Percentiles rank a stretch among this genome's conserved stretches.
These are phyloP conservation scores for Rhamnella rubrinervis DNA, from an alignment of 331 rosid species.

Conservation along the genomic window DNA sequence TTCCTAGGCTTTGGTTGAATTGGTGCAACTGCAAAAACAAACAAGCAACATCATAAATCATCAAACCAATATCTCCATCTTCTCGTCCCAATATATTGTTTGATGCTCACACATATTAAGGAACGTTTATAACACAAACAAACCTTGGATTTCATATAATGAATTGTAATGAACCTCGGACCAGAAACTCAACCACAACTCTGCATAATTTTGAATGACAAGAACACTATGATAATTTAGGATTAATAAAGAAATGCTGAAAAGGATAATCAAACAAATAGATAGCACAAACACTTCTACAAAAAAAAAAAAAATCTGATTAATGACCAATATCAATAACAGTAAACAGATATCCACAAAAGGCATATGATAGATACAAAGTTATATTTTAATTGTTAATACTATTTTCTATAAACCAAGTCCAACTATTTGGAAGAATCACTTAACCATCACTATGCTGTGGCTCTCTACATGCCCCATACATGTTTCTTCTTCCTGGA, in stretches of 20 bases:
- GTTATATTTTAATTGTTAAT: too few species aligned
- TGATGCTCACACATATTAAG: neutral
- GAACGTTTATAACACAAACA: conserved; percentile 12
- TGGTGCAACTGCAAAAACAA: conserved; percentile 54
- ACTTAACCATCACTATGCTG: too few species aligned
- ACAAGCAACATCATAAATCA: conserved; percentile 22
- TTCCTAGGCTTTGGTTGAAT: conserved; percentile 56
- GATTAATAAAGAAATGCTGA: neutral
- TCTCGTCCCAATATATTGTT: neutral
- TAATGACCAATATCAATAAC: too few species aligned
- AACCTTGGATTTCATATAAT: conserved; percentile 67
- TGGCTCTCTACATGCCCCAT: too few species aligned
- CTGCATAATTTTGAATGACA: conserved; percentile 54
- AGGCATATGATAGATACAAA: too few species aligned
- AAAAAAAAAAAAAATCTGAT: too few species aligned
- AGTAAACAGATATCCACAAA: too few species aligned
- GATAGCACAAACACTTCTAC: neutral
- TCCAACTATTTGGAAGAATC: too few species aligned
- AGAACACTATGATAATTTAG: neutral
- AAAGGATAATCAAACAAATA: too few species aligned
- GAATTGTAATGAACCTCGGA: conserved; percentile 97
- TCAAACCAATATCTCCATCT: conserved; percentile 1
- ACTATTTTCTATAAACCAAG: too few species aligned
- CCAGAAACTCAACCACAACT: conserved; percentile 97
- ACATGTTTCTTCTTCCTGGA: too few species aligned